These are phyloP conservation scores for Fusarium sp. DNA, from an alignment of 2,329 filamentous ascomycete species.

Conservation along the genomic window DNA sequence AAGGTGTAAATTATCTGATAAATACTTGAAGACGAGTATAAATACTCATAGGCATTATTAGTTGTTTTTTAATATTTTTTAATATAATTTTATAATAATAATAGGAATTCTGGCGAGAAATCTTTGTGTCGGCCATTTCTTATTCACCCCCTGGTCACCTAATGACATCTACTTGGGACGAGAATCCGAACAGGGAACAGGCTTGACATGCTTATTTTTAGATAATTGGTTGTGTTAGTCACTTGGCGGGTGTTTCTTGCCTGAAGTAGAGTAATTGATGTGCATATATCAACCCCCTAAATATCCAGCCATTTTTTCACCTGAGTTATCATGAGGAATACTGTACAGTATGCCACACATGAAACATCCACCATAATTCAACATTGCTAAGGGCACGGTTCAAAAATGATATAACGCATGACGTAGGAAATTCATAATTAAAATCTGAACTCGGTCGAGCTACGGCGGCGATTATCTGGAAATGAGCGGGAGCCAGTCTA, in stretches of 20 bases:
- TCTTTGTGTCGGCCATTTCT: no score
- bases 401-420: neutral
- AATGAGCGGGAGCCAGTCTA: conserved; percentile 13
- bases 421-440: conserved; percentile 5
- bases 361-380: neutral
- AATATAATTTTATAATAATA: no score
- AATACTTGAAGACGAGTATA: no score
- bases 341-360: neutral
- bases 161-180: neutral
- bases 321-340: neutral
- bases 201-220: conserved; percentile 22
- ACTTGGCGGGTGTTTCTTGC: conserved; percentile 2
- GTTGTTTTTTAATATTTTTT: no score
- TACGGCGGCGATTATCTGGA: conserved; percentile 1
- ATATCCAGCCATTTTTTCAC: neutral
- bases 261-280: neutral
- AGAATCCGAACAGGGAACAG: neutral
- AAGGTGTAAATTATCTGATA: no score
- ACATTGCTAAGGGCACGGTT: neutral
- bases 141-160: no score
- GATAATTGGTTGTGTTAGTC: neutral
- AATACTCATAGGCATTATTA: no score
- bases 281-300: conserved; percentile 2
- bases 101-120: no score
- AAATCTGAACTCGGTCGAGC: neutral